Conservation (phyloP, 345 rosid genomes). For the Sisymbrium altissimum region DNA sequence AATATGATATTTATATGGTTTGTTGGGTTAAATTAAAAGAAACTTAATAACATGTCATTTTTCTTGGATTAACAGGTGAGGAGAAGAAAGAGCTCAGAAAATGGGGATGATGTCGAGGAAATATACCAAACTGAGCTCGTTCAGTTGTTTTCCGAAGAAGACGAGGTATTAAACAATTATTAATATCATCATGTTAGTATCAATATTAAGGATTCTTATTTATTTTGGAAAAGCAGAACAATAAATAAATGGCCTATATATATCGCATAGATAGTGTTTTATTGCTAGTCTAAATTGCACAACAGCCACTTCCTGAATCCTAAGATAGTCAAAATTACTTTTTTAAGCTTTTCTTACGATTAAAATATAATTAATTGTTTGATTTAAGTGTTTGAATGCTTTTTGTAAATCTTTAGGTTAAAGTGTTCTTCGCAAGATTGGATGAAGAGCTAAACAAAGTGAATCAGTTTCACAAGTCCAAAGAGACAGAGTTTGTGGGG, state of each 20-base stretch:
- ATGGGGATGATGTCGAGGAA: conserved; percentile 44
- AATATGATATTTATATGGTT: conserved; percentile 14
- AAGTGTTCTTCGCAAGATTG: conserved; percentile 56
- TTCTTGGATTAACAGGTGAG: conserved; percentile 41
- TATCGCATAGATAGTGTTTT: conserved; percentile 9
- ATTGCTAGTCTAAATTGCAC: conserved; percentile 19
- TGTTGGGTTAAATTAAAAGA: background rate
- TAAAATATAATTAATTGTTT: background rate
- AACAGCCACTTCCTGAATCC: conserved; percentile 5
- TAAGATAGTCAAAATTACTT: conserved; percentile 4
- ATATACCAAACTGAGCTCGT: conserved; percentile 80
- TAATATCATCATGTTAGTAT: background rate
- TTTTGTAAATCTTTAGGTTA: conserved; percentile 44
- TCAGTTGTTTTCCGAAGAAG: conserved; percentile 89
- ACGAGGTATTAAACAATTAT: conserved; percentile 54
- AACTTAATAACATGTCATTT: background rate
- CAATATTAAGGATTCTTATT: background rate
- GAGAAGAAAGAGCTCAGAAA: conserved; percentile 49
- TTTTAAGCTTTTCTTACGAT: background rate
- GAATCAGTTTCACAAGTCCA: conserved; percentile 71
- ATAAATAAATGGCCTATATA: background rate
- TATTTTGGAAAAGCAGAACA: background rate
- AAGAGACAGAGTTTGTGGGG: conserved; percentile 73
- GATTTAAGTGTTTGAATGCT: background rate
- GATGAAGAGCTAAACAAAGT: conserved; percentile 85